Conservation (phyloP, 2,329 filamentous ascomycete genomes). For the Fusarium citri region DNA sequence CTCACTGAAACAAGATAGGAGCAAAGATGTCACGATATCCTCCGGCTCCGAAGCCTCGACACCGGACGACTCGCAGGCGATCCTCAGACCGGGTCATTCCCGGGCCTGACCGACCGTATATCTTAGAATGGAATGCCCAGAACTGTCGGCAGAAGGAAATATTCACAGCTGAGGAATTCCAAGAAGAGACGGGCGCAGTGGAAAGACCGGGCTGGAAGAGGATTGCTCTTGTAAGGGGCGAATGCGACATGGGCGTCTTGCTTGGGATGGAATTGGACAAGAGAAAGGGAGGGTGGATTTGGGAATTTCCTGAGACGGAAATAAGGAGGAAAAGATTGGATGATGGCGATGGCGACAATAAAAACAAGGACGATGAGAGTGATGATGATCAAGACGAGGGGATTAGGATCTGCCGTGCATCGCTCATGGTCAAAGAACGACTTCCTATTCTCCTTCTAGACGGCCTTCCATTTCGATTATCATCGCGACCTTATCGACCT, state of each 20-base stretch:
- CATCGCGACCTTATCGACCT: slow-evolving; percentile 5
- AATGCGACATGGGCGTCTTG: slow-evolving; percentile 36
- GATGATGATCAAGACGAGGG: slow-evolving; percentile 22
- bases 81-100: slow-evolving; percentile 38
- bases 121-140: slow-evolving; percentile 43
- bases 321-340: not conserved
- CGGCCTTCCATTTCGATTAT: slow-evolving; percentile 29
- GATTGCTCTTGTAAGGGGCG: slow-evolving; percentile 40
- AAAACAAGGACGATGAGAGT: not conserved
- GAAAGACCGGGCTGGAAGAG: slow-evolving; percentile 38
- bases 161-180: slow-evolving; percentile 26
- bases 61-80: slow-evolving; percentile 27
- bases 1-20: not conserved
- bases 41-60: slow-evolving; percentile 33
- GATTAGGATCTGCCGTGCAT: slow-evolving; percentile 42
- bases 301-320: slow-evolving; percentile 43
- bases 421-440: slow-evolving; percentile 31
- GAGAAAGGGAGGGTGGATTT: slow-evolving; percentile 33
- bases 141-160: slow-evolving; percentile 38
- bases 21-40: slow-evolving; percentile 33
- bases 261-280: slow-evolving; percentile 35
- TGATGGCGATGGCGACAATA: not conserved
- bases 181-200: slow-evolving; percentile 31
- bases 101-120: slow-evolving; percentile 29
- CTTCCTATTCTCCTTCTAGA: slow-evolving; percentile 42